Evolutionary conservation across 495 filamentous ascomycete species (phyloP), one percentile per base, ranked within the genome.

Genomic region (Melanomma pulvis-pyrius): DNA sequence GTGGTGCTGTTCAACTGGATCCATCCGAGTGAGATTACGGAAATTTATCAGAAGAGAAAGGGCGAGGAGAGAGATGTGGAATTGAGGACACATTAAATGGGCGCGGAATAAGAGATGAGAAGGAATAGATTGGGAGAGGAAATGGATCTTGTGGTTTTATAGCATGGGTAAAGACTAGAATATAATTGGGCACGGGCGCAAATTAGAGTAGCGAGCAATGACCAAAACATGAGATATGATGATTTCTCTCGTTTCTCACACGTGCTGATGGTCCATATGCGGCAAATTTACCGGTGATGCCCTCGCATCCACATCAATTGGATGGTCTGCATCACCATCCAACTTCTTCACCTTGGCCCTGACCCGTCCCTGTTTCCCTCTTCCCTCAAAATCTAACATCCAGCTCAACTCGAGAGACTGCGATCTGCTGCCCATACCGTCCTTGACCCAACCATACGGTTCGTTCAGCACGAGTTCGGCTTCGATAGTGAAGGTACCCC

Each of bases 1-100:
- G 81, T 84, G 73, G 63, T 82, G 0, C 61, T 82, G 1, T 82
- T 88, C 56, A 81, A 78, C 54, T 65, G 76, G 7, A 63, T 78
- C 19, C 76, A 83, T 69, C 82, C 81, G 22, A 75, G 63, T 21
- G 73, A 74, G n/a, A 65, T 73, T 17, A 25, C 66, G 9, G n/a
- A 44, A n/a, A n/a, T n/a, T n/a, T n/a, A n/a, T n/a, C n/a, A n/a
- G n/a, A n/a, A n/a, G n/a, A n/a, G n/a, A n/a, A n/a, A n/a, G n/a
- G n/a, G n/a, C n/a, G n/a, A n/a, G n/a, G n/a, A n/a, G n/a, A n/a
- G n/a, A n/a, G n/a, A n/a, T n/a, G n/a, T n/a, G n/a, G n/a, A n/a
- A n/a, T n/a, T n/a, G n/a, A n/a, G n/a, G n/a, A n/a, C n/a, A n/a
- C n/a, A n/a, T n/a, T n/a, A n/a, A n/a, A n/a, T n/a, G n/a, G n/a